Percentiles rank a stretch among this genome's conserved stretches.
Conservation (phyloP, 805 yeast species). For the Candida chauliodis region DNA sequence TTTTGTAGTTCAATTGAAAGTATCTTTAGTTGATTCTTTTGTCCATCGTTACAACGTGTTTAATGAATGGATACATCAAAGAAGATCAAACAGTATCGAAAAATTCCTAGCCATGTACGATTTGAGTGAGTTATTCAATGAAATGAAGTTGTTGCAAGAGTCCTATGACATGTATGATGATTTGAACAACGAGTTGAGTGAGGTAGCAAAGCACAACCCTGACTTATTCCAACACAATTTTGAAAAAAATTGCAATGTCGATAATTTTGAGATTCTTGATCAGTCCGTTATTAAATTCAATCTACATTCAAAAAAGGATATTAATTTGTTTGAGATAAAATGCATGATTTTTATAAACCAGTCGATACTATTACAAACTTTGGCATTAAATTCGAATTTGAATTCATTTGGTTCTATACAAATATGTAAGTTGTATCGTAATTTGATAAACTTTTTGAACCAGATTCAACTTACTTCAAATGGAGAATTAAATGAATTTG, state of each 20-base stretch:
- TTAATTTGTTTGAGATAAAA: constrained; percentile 24
- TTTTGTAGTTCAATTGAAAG: constrained; percentile 43
- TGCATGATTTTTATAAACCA: constrained; percentile 35
- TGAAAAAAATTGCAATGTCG: constrained; percentile 10
- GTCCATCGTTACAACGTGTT: constrained; percentile 20
- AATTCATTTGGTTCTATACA: constrained; percentile 40
- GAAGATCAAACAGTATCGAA: constrained; percentile 5
- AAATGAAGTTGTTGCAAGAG: constrained; percentile 58
- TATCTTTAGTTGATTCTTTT: constrained; percentile 52
- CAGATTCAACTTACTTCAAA: constrained; percentile 26
- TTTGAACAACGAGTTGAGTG: constrained; percentile 28
- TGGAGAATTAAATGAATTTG: constrained; percentile 45
- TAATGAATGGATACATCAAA: constrained; percentile 12
- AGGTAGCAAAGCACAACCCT: constrained; percentile 2
- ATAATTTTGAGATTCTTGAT: constrained; percentile 14
- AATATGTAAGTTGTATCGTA: constrained; percentile 36
- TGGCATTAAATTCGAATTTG: constrained; percentile 34
- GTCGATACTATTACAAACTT: constrained; percentile 30
- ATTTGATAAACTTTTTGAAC: constrained; percentile 37
- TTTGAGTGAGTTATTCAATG: constrained; percentile 49
- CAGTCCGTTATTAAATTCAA: constrained; percentile 1
- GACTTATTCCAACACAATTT: constrained; percentile 8
- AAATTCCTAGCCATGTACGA: constrained; percentile 40
- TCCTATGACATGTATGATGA: constrained; percentile 51
- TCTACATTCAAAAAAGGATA: constrained; percentile 5